Evolutionary conservation across 1,139 yeast species (phyloP).

Genomic region (Geotrichum aggregatum): DNA sequence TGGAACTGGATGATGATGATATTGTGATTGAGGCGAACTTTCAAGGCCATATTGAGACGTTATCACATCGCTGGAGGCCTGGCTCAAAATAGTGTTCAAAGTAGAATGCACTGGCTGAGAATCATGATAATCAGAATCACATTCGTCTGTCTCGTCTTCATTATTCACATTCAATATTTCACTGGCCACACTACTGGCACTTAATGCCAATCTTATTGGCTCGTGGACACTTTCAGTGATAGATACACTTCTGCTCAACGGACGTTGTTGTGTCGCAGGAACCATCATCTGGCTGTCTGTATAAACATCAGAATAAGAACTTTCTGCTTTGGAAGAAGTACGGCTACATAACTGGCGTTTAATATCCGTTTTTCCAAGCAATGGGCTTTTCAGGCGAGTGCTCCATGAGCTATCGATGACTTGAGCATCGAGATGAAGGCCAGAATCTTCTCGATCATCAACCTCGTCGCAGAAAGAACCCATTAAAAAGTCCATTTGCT

Average conservation of each 20-base stretch:
- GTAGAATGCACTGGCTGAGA: not conserved
- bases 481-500: conserved; percentile 10
- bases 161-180: not conserved
- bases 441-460: conserved; percentile 5
- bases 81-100: not conserved
- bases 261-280: conserved; percentile 8
- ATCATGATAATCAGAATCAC: not conserved
- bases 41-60: too few relatives aligned
- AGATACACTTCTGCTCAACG: not conserved
- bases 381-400: not conserved
- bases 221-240: not conserved
- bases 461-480: conserved; percentile 14
- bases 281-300: conserved; percentile 1
- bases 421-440: not conserved
- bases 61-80: too few relatives aligned
- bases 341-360: not conserved
- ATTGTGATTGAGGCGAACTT: too few relatives aligned
- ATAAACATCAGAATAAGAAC: not conserved
- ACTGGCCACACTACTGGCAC: not conserved
- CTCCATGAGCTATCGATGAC: not conserved
- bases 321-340: not conserved
- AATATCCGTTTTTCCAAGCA: not conserved
- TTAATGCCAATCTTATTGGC: not conserved
- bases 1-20: not conserved
- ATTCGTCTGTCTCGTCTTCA: not conserved